Conservation (phyloP, 2,329 filamentous ascomycete genomes). For the Laburnicola sp. region DNA sequence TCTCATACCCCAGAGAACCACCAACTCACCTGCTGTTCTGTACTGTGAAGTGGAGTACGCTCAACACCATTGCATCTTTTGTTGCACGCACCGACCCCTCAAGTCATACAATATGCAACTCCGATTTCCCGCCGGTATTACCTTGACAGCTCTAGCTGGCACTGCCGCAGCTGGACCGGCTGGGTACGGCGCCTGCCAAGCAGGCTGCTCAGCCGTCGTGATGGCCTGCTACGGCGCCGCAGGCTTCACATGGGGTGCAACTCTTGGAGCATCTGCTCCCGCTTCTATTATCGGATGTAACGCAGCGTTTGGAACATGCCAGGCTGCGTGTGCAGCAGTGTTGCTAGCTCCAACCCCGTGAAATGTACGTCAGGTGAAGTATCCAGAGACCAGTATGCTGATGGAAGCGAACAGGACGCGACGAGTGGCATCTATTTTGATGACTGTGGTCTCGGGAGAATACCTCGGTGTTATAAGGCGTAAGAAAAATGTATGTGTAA, state of each 20-base stretch:
- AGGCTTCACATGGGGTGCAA: constrained; percentile 50
- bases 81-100: no score
- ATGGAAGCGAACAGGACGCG: no score
- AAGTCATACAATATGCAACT: background rate
- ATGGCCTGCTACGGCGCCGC: constrained; percentile 53
- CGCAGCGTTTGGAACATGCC: constrained; percentile 50
- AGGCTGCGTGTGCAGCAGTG: constrained; percentile 50
- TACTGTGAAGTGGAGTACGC: no score
- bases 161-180: constrained; percentile 32
- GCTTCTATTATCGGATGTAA: constrained; percentile 52
- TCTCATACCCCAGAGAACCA: no score
- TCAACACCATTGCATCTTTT: no score
- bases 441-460: no score
- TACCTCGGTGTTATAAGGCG: no score
- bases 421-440: no score
- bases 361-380: background rate
- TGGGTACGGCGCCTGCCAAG: constrained; percentile 54
- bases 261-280: constrained; percentile 44
- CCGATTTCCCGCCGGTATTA: background rate
- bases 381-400: no score
- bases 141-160: background rate
- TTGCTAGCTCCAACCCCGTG: background rate
- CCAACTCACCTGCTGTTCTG: no score
- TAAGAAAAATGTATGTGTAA: no score
- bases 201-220: constrained; percentile 51